A percentile compares a stretch with the other conserved stretches of the same genome.
Evolutionary conservation across 2,329 filamentous ascomycete genomes (phyloP).

Genomic region (Botryotinia narcissicola): DNA sequence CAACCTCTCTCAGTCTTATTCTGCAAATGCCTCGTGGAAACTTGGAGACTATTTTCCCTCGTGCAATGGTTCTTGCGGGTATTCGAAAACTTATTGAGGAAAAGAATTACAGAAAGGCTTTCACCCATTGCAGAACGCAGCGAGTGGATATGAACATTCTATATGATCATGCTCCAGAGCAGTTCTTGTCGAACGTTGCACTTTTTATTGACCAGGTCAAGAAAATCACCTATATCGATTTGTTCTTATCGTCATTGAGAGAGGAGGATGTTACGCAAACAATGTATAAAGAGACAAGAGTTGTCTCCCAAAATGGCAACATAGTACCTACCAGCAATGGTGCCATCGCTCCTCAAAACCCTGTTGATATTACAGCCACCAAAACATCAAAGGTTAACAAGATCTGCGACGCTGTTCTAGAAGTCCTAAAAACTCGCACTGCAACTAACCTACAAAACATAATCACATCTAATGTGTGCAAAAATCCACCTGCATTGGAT

Average conservation of each 20-base stretch:
- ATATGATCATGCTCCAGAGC: slow-evolving; percentile 84
- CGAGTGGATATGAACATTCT: slow-evolving; percentile 98
- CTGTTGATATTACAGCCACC: slow-evolving; percentile 25
- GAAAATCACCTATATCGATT: slow-evolving; percentile 78
- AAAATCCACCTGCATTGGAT: slow-evolving; percentile 83
- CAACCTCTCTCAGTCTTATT: slow-evolving; percentile 79
- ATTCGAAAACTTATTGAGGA: slow-evolving; percentile 78
- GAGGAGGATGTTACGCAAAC: slow-evolving; percentile 92
- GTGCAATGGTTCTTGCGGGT: slow-evolving; percentile 87
- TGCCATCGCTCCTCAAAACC: slow-evolving; percentile 18
- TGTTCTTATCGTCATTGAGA: slow-evolving; percentile 83
- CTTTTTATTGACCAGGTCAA: slow-evolving; percentile 82
- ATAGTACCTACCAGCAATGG: slow-evolving; percentile 31
- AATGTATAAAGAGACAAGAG: slow-evolving; percentile 86
- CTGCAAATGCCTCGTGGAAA: slow-evolving; percentile 97
- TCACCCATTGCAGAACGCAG: slow-evolving; percentile 84
- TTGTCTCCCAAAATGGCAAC: slow-evolving; percentile 38
- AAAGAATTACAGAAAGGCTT: slow-evolving; percentile 80
- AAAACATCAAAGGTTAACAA: slow-evolving; percentile 70
- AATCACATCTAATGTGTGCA: slow-evolving; percentile 93
- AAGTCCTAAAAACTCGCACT: slow-evolving; percentile 60
- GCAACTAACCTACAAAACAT: slow-evolving; percentile 78
- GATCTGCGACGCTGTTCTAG: slow-evolving; percentile 82
- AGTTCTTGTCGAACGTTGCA: slow-evolving; percentile 74
- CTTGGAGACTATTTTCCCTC: slow-evolving; percentile 88